Evolutionary conservation across 441 rosid genomes (phyloP), one percentile per base, ranked within the genome.

Genomic region (Erodium moschatum): DNA sequence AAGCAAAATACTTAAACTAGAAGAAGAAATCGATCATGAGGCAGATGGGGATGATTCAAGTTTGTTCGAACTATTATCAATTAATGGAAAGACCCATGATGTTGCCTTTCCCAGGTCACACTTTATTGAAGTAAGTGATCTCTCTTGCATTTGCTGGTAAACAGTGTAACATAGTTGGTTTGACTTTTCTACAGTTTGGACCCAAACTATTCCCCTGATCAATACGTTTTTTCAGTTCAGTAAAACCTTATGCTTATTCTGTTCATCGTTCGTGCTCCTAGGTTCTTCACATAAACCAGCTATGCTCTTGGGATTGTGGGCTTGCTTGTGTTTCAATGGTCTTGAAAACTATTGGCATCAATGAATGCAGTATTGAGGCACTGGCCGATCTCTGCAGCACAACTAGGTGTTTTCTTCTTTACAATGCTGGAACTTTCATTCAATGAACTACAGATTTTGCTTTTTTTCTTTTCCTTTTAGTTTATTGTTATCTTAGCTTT

Each of bases 301-400:
- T 87, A 75, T 84, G 77, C 70, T 85, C 90, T 31, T 91, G 98
- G 98, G 98, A 91, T 69, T 91, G 98, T 63, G 97, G 98, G 38
- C 89, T 91, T 60, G 97, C 97, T 78, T 93, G 97, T 77, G 85
- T 89, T 68, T 79, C 82, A 52, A 91, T 93, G 98, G 89, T 81
- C 75, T 82, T 89, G 82, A 86, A 85, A 78, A 81, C 89, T 0
- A 72, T 81, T 76, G 98, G 97, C 66, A 70, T 87, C 70, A 35
- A 73, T n/a, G 78, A 69, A 70, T 87, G 89, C 77, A 79, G 80
- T 72, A 79, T 89, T 52, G 78, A 84, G 73, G 81, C 67, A 7
- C 80, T 91, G 87, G 86, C 90, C 2, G 85, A 83, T 31, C 75
- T 88, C 31, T 91, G 97, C 78, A 70, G 84, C 80, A 88, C 98